These are phyloP conservation scores for Hippophae gyantsensis DNA, from an alignment of 306 rosid genomes.

Conservation along the genomic window DNA sequence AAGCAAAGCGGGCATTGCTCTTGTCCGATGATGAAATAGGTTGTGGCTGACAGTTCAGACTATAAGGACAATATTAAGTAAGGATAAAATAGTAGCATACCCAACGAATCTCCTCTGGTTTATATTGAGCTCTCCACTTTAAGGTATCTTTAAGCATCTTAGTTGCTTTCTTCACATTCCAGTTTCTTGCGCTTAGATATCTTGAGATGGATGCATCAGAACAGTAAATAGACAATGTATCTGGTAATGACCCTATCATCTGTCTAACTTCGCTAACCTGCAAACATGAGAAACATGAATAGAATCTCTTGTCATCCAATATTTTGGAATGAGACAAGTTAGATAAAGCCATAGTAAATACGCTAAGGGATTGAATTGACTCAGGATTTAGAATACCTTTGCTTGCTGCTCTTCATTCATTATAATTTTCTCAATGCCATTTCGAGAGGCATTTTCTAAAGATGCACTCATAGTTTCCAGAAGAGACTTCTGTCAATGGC, in stretches of 20 bases:
- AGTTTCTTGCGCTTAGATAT: slow-evolving; percentile 66
- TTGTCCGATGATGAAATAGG: too few species aligned
- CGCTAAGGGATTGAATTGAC: neutral
- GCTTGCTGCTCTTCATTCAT: slow-evolving; percentile 50
- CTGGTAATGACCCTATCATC: slow-evolving; percentile 57
- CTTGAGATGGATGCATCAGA: slow-evolving; percentile 69
- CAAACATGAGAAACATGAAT: slow-evolving; percentile 15
- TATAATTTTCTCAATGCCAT: slow-evolving; percentile 32
- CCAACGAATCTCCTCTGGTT: slow-evolving; percentile 91
- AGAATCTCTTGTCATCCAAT: slow-evolving; percentile 6
- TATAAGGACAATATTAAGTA: neutral
- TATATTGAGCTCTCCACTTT: slow-evolving; percentile 71
- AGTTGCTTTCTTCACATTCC: slow-evolving; percentile 86
- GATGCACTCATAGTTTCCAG: slow-evolving; percentile 41
- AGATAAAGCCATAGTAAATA: neutral
- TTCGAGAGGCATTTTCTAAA: slow-evolving; percentile 41
- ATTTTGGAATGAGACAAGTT: slow-evolving; percentile 9
- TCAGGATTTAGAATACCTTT: slow-evolving; percentile 37
- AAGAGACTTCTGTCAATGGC: slow-evolving; percentile 22
- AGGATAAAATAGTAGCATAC: slow-evolving; percentile 27
- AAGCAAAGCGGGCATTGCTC: too few species aligned
- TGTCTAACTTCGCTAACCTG: slow-evolving; percentile 72
- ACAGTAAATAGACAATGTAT: slow-evolving; percentile 54
- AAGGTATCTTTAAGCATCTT: slow-evolving; percentile 74
- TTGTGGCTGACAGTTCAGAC: neutral